Evolutionary conservation across 371 early-diverging fungal genomes (phyloP).

Genomic region (Lichtheimia ramosa): DNA sequence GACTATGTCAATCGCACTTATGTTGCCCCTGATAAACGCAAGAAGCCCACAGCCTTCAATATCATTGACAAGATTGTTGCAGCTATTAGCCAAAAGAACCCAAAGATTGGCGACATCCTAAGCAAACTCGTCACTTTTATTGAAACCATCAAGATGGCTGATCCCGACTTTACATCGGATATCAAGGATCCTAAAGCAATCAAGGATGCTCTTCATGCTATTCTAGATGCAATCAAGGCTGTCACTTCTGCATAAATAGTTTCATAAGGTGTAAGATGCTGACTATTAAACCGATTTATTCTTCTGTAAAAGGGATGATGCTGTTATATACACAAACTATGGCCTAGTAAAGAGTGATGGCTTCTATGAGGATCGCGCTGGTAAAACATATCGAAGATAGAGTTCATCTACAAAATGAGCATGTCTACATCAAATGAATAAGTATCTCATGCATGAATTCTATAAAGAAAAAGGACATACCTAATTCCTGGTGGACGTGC

Average conservation of each 20-base stretch:
- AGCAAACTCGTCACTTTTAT: neutral
- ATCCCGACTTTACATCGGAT: neutral
- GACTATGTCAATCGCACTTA: neutral
- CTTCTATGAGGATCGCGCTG: conserved; percentile 16
- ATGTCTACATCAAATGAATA: conserved; percentile 37
- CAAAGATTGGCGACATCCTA: neutral
- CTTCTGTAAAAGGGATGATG: too few relatives aligned
- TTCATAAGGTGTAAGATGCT: neutral
- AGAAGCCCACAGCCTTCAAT: neutral
- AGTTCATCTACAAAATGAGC: conserved; percentile 67
- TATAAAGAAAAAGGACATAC: conserved; percentile 22
- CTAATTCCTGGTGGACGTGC: conserved; percentile 70
- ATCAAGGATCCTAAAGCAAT: neutral
- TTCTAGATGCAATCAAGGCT: neutral
- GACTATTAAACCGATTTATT: neutral
- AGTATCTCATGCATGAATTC: neutral
- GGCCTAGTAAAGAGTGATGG: neutral
- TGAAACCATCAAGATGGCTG: neutral
- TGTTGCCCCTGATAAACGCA: neutral
- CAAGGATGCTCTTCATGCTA: neutral
- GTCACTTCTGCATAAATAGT: neutral
- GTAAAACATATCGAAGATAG: conserved; percentile 57
- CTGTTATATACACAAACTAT: neutral
- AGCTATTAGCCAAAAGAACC: neutral
- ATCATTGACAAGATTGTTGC: neutral